Base-by-base conservation (phyloP, 345 rosid genomes). In the Microthlaspi erraticum region DNA sequence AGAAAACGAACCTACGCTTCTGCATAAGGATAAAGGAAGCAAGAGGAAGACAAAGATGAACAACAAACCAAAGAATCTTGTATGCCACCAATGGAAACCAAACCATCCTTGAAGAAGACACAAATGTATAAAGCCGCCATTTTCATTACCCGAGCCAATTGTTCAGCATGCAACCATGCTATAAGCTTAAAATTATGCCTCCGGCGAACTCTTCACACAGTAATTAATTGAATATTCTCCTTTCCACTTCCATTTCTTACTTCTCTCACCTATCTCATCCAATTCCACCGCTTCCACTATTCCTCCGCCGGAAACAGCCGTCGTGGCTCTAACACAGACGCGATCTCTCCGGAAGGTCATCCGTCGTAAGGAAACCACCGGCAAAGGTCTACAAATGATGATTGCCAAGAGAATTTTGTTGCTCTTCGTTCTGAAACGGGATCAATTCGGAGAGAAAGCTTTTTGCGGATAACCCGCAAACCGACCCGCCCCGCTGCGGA, bases 71-170 rank as follows among this genome's bases (percentile, higher is more conserved):
- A 88, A 78, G 50, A 80, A 82, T 6, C 97, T 77, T 0, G 96
- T 64, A 68, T 85, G 89, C 99, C 99, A 94, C 97, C 96, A 89
- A 14, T 83, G 85, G 66, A 55, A 16, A 17, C 99, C 97, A 70
- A 94, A 91, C 96, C 97, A 89, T 83, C 83, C 86, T 68, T 86
- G 96, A 80, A 94, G 64, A 18, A 91, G 86, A 18, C 97, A 97
- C 61, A 86, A 58, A 64, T 94, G 96, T 33, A 80, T 70, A 3
- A 81, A 49, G 48, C 87, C 91, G 9, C 69, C 83, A 8, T 80
- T 79, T 44, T 79, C 80, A 69, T 64, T 89, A 56, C 99, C 99
- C 0, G 93, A 86, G n/a, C n/a, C n/a, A n/a, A n/a, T n/a, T n/a
- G n/a, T n/a, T n/a, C n/a, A n/a, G n/a, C n/a, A n/a, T n/a, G n/a